A percentile compares a stretch with the other conserved stretches of the same genome.
Conservation (phyloP, 768 basidiomycete genomes). For the Ramaria sp. region DNA sequence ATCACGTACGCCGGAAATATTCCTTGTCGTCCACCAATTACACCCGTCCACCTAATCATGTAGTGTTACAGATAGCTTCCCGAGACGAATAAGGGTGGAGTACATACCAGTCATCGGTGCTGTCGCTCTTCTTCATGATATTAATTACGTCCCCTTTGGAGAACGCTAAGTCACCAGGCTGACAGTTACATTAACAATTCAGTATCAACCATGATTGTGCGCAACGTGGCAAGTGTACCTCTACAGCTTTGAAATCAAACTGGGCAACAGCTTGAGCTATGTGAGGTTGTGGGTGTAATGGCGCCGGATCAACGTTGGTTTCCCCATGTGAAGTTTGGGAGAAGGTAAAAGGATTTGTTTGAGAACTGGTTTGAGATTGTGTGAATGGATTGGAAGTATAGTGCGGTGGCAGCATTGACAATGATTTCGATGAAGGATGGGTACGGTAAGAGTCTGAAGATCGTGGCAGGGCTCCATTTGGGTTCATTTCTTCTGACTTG, state of each 20-base stretch:
- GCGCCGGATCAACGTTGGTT: neutral
- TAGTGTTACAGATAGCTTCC: neutral
- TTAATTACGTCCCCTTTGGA: conserved; percentile 65
- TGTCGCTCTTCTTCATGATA: conserved; percentile 59
- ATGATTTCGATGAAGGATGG: conserved; percentile 10
- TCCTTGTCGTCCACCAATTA: conserved; percentile 44
- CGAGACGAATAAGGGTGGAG: conserved; percentile 12
- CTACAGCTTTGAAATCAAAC: conserved; percentile 62
- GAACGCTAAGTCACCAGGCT: conserved; percentile 71
- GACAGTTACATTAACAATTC: conserved; percentile 6
- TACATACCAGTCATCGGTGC: conserved; percentile 61
- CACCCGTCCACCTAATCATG: conserved; percentile 65
- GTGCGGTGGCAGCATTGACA: conserved; percentile 11
- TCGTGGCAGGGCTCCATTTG: neutral
- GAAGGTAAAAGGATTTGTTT: neutral
- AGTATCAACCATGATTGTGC: neutral
- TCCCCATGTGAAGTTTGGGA: neutral
- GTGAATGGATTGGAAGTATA: conserved; percentile 6
- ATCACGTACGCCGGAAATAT: conserved; percentile 52
- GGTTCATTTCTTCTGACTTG: neutral
- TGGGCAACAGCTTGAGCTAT: conserved; percentile 46
- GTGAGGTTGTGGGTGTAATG: neutral
- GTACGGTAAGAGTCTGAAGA: neutral
- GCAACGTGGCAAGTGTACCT: conserved; percentile 31
- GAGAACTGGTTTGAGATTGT: neutral